Evolutionary conservation across 441 rosid species (phyloP).

Genomic region (Pelargonium fulgidum): DNA sequence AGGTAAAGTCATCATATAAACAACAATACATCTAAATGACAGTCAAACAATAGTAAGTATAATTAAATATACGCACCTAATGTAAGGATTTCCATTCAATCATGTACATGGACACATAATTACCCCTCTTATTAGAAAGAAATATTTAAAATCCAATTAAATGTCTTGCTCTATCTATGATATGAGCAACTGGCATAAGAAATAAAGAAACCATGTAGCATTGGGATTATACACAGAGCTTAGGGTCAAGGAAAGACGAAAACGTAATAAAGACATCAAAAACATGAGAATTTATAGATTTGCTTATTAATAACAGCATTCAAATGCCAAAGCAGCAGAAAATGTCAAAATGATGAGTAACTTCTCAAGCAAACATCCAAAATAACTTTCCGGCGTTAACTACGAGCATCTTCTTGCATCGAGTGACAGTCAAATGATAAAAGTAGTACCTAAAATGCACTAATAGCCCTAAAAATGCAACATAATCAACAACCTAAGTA

Average conservation of each 20-base stretch:
- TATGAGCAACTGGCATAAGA: not conserved
- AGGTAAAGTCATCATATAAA: not conserved
- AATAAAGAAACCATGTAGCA: not conserved
- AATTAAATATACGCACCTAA: not conserved
- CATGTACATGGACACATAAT: not conserved
- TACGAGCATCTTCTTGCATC: not conserved
- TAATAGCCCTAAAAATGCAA: not conserved
- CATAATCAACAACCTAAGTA: not conserved
- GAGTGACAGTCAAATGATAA: not conserved
- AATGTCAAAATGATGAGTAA: not conserved
- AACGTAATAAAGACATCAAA: not conserved
- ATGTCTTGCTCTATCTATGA: constrained; percentile 1
- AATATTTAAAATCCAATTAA: not conserved
- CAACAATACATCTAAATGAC: not conserved
- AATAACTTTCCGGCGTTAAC: not conserved
- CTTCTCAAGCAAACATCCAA: not conserved
- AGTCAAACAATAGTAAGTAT: not conserved
- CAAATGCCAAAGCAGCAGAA: not conserved
- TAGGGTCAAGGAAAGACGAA: not conserved
- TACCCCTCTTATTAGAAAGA: not conserved
- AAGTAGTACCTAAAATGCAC: not conserved
- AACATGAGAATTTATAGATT: not conserved
- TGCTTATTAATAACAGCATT: not conserved
- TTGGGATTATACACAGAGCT: not conserved
- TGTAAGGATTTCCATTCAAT: not conserved